Evolutionary conservation across 169 alveolate species (phyloP).

Genomic region (Plasmodium falciparum): DNA sequence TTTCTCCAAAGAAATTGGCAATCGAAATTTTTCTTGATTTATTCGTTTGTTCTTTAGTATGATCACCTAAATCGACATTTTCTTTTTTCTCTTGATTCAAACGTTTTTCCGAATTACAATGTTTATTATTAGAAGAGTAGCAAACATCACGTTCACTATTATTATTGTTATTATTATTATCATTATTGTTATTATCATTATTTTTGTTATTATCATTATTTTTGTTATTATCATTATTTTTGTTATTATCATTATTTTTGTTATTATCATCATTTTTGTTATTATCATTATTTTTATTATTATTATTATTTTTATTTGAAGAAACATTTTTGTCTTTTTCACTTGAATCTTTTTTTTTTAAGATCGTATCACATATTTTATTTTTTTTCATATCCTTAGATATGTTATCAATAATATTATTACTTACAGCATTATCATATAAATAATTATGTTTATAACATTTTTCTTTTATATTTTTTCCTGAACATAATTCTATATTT

Average conservation of each 20-base stretch:
- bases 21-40: constrained; percentile 33
- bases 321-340: not conserved
- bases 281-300: not conserved
- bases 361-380: not conserved
- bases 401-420: not conserved
- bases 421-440: too few species aligned
- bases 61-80: not conserved
- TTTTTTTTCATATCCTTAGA: not conserved
- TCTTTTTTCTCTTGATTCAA: not conserved
- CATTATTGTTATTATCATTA: too few species aligned
- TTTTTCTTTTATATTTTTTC: too few species aligned
- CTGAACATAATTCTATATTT: too few species aligned
- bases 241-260: too few species aligned
- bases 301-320: not conserved
- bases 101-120: too few species aligned
- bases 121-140: too few species aligned
- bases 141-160: too few species aligned
- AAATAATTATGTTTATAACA: too few species aligned
- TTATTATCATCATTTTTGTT: not conserved
- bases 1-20: constrained; percentile 30
- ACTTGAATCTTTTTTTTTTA: not conserved
- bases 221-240: too few species aligned
- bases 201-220: too few species aligned
- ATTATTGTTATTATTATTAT: too few species aligned
- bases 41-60: not conserved